These are phyloP conservation scores for Euphorbia lathyris DNA, from an alignment of 345 rosid species.

Conservation along the genomic window DNA sequence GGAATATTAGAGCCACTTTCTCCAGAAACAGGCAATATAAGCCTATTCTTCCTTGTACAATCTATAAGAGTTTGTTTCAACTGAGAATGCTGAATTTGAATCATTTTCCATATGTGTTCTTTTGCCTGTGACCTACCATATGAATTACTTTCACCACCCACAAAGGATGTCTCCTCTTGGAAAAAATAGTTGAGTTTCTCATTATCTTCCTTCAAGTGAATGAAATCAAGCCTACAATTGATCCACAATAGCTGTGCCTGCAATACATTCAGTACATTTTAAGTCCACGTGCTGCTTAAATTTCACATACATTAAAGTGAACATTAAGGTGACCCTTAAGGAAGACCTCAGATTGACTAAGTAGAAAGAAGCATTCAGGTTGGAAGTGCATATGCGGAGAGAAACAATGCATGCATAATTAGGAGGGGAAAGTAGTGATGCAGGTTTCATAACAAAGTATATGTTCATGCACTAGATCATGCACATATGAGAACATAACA, in stretches of 20 bases:
- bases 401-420: neutral
- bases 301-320: neutral
- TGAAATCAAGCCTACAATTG: slow-evolving; percentile 58
- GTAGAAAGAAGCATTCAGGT: neutral
- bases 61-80: slow-evolving; percentile 45
- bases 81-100: slow-evolving; percentile 38
- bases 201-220: slow-evolving; percentile 45
- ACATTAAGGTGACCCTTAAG: neutral
- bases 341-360: neutral
- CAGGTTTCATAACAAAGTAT: neutral
- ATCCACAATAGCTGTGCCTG: slow-evolving; percentile 64
- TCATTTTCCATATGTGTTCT: slow-evolving; percentile 41
- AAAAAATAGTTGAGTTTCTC: slow-evolving; percentile 43
- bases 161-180: slow-evolving; percentile 30
- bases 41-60: slow-evolving; percentile 51
- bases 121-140: slow-evolving; percentile 28
- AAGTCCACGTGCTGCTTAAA: neutral
- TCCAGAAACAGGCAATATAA: slow-evolving; percentile 33
- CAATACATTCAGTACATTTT: slow-evolving; percentile 16
- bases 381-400: neutral
- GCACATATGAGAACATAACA: neutral
- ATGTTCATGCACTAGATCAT: neutral
- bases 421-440: neutral
- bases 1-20: slow-evolving; percentile 38
- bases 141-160: slow-evolving; percentile 14